Evolutionary conservation across 257 asterid genomes (phyloP), one percentile per base, ranked within the genome.

Genomic region (Haberlea rhodopensis): DNA sequence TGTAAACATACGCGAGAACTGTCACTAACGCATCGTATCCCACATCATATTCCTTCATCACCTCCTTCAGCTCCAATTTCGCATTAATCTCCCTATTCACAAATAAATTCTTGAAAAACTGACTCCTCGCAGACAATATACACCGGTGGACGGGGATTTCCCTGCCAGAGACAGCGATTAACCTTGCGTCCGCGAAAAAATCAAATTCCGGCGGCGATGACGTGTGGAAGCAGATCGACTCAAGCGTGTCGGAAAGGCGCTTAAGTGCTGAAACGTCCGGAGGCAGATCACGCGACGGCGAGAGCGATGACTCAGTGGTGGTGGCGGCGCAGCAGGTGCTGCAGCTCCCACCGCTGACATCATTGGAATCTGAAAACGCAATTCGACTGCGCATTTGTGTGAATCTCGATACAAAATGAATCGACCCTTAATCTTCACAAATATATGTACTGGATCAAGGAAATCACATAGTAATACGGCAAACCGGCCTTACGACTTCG

Each of bases 101-200:
- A 63, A 92, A 89, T n/a, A 87, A 56, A 40, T 66, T 77, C 82
- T 23, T 87, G 52, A 92, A 92, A 58, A 75, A 92, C 4, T 72
- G 71, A 78, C 96, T 92, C 81, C 95, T 78, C 23, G 94, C 86
- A 53, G 96, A 84, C 59, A 92, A 59, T 53, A 92, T 78, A 72
- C 97, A 92, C 34, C 98, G 81, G 79, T 92, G 96, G 19, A 87
- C 95, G 18, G 91, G 83, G 60, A 89, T 80, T 71, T 89, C 89
- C 83, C 68, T 75, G n/a, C 95, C 85, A 54, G 85, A 71, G 8
- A 77, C 67, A 1, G 79, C 62, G 9, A 87, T 75, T 18, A 92
- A 66, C 77, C 75, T 81, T 15, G 94, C 87, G 64, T 92, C 98
- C 66, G 96, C 78, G 74, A 84, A 89, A 84, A 67, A 85, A 71